Base-by-base conservation (phyloP, 1,139 yeast genomes). In the Zygoascus sp. region DNA sequence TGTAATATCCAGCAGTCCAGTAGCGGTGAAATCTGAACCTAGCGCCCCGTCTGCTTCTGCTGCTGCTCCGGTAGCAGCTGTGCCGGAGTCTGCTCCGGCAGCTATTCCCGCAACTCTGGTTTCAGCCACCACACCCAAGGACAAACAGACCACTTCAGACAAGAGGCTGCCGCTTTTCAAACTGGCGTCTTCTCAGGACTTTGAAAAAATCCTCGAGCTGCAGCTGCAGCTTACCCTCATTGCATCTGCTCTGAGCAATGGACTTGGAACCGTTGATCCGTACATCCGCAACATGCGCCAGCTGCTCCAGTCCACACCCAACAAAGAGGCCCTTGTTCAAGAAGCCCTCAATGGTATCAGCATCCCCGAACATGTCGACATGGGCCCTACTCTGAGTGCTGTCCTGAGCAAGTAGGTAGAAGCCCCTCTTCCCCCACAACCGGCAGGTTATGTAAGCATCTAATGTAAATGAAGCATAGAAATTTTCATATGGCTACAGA, bases 341-440 rank as follows among this genome's bases (percentile, higher is more conserved):
- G 58, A 58, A 39, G 65, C 64, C 2, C 54, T 61, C 6, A 47
- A 56, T 32, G 58, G 58, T 4, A 52, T 60, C 21, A 38, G 45
- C 5, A 52, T 61, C 9, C 64, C 65, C 2, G 52, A 53, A 9
- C 57, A 55, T 34, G 58, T 61, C 10, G 62, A 61, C 43, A 46
- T 61, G 38, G 48, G 53, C 19, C 58, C 63, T 9, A 51, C 59
- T 5, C 35, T 61, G 19, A 49, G 51, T 16, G 61, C 57, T 23
- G 53, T 60, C 8, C 15, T 25, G 7, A 25, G 8, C 28, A 25
- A 6, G 3, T 25, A 25, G 28, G n/a, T 25, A 7, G n/a, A n/a
- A n/a, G n/a, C n/a, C n/a, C n/a, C 23, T 36, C 7, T 23, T 23
- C 27, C 9, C 27, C 34, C 13, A 11, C 11, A 2, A 13, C 15